These are phyloP conservation scores for Amauroascus verrucosus DNA, from an alignment of 2,329 filamentous ascomycete genomes.

Conservation along the genomic window DNA sequence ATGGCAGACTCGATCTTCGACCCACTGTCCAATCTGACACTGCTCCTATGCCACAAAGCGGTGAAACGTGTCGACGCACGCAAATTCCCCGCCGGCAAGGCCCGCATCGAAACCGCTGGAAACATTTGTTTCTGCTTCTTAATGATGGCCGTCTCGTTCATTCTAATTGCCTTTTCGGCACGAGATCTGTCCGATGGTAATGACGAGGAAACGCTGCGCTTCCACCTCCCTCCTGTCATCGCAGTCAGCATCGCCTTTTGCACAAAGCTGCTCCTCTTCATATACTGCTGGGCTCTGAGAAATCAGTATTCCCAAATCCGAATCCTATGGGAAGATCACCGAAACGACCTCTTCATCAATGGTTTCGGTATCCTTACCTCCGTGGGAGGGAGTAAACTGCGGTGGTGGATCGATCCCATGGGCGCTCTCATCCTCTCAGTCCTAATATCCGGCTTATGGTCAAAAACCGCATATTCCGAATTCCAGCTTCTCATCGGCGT, in stretches of 20 bases:
- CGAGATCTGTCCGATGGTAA: slow-evolving; percentile 52
- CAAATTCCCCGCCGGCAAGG: slow-evolving; percentile 84
- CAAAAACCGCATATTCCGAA: slow-evolving; percentile 73
- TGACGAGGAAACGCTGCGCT: slow-evolving; percentile 47
- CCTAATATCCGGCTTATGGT: slow-evolving; percentile 70
- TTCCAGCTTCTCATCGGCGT: slow-evolving; percentile 88
- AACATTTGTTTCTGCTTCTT: slow-evolving; percentile 96
- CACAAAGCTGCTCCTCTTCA: slow-evolving; percentile 73
- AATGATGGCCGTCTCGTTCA: slow-evolving; percentile 84
- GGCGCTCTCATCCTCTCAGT: slow-evolving; percentile 76
- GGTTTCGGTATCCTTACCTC: slow-evolving; percentile 84
- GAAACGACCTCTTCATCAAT: slow-evolving; percentile 96
- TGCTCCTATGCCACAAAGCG: slow-evolving; percentile 78
- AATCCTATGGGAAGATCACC: slow-evolving; percentile 93
- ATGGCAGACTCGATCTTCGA: slow-evolving; percentile 96
- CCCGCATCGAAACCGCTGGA: slow-evolving; percentile 85
- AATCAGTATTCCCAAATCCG: slow-evolving; percentile 85
- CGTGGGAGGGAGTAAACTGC: slow-evolving; percentile 76
- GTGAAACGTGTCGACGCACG: slow-evolving; percentile 76
- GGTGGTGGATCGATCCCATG: slow-evolving; percentile 91
- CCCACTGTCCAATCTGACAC: slow-evolving; percentile 74
- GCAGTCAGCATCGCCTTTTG: slow-evolving; percentile 73
- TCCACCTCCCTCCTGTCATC: slow-evolving; percentile 74
- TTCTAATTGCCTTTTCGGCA: slow-evolving; percentile 80
- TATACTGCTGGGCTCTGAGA: slow-evolving; percentile 86